A percentile compares a stretch with the other conserved stretches of the same genome.
These are phyloP conservation scores for Theileria parva DNA, from an alignment of 169 alveolate species.

Conservation along the genomic window DNA sequence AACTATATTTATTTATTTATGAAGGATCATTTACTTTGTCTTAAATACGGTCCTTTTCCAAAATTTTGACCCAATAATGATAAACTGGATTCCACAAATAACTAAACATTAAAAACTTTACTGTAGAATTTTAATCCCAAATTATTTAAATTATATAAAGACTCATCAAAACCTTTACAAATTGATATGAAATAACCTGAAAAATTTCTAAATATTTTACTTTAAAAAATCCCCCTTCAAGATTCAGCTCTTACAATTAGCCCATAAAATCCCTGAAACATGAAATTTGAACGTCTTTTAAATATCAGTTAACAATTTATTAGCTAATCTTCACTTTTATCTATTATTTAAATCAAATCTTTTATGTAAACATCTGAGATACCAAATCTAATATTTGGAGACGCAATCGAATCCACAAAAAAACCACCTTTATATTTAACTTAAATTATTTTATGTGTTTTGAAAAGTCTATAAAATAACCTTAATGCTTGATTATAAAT, in stretches of 20 bases:
- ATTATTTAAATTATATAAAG: too few relatives aligned
- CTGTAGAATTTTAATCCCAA: neutral
- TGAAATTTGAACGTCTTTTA: neutral
- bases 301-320: neutral
- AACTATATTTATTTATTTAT: too few relatives aligned
- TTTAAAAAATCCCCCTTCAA: neutral
- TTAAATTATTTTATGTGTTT: too few relatives aligned
- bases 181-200: neutral
- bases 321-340: neutral
- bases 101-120: neutral
- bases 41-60: neutral
- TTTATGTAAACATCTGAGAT: neutral
- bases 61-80: neutral
- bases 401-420: neutral
- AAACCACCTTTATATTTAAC: neutral
- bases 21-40: neutral
- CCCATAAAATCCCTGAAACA: neutral
- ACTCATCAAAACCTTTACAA: neutral
- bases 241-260: neutral
- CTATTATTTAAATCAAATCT: neutral
- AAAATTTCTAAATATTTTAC: too few relatives aligned
- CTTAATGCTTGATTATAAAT: neutral
- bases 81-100: neutral
- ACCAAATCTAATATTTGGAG: constrained; percentile 13
- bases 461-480: neutral